A percentile compares a stretch with the other conserved stretches of the same genome.
Evolutionary conservation across 140 eudicot genomes (phyloP).

Genomic region (Oenanthe javanica): DNA sequence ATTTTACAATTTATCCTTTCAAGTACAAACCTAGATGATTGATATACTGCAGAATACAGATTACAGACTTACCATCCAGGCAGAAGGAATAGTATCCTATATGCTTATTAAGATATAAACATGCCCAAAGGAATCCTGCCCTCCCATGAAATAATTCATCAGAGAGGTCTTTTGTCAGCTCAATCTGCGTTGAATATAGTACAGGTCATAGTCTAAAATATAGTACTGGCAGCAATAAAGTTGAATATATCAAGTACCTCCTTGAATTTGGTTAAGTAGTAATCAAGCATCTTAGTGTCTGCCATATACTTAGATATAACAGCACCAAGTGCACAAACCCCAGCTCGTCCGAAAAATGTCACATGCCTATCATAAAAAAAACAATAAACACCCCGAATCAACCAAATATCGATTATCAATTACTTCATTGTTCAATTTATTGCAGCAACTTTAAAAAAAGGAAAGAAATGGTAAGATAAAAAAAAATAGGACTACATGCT

Average conservation of each 20-base stretch:
- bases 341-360: slow-evolving; percentile 64
- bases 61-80: slow-evolving; percentile 30
- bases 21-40: neutral
- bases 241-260: slow-evolving; percentile 28
- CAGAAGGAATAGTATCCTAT: slow-evolving; percentile 43
- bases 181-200: slow-evolving; percentile 29
- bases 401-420: neutral
- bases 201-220: neutral
- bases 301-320: slow-evolving; percentile 46
- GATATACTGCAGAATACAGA: neutral
- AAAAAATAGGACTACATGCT: neutral
- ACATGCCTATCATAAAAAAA: slow-evolving; percentile 29
- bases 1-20: neutral
- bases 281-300: slow-evolving; percentile 30
- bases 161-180: slow-evolving; percentile 37
- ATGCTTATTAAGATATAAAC: slow-evolving; percentile 50
- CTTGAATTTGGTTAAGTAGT: slow-evolving; percentile 50
- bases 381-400: slow-evolving; percentile 10
- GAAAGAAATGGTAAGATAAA: neutral
- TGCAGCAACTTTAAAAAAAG: neutral
- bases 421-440: too few relatives aligned
- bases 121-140: slow-evolving; percentile 68
- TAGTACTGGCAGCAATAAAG: neutral
- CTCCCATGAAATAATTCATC: slow-evolving; percentile 55
- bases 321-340: slow-evolving; percentile 87